A percentile compares a stretch with the other conserved stretches of the same genome.
These are phyloP conservation scores for Coffea eugenioides DNA, from an alignment of 257 asterid genomes.

Conservation along the genomic window DNA sequence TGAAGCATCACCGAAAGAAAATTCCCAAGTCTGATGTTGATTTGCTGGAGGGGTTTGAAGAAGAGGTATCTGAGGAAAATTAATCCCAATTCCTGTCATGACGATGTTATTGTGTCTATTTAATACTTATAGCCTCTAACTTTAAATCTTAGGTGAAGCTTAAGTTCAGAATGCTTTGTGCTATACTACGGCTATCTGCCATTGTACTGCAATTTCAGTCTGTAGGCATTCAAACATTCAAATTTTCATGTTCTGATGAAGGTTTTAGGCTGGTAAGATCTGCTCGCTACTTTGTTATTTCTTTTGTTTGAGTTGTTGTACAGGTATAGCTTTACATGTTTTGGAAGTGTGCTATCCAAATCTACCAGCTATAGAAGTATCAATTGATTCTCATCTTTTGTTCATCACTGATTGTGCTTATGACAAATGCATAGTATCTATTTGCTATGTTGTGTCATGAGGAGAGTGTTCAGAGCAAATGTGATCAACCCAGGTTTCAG, in stretches of 20 bases:
- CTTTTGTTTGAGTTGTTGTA: background rate
- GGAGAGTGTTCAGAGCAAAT: background rate
- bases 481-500: background rate
- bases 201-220: slow-evolving; percentile 43
- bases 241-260: slow-evolving; percentile 40
- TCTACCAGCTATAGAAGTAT: background rate
- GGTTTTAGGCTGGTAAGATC: slow-evolving; percentile 60
- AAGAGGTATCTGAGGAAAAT: slow-evolving; percentile 38
- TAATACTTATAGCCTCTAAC: slow-evolving; percentile 8
- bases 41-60: slow-evolving; percentile 41
- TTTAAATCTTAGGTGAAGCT: slow-evolving; percentile 37
- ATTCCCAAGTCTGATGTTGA: slow-evolving; percentile 41
- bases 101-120: background rate
- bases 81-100: background rate
- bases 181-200: slow-evolving; percentile 58
- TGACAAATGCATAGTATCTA: background rate
- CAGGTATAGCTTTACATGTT: background rate
- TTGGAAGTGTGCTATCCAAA: too few relatives aligned
- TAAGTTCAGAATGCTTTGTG: slow-evolving; percentile 63
- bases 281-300: slow-evolving; percentile 3
- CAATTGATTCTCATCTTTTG: background rate
- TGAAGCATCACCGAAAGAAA: slow-evolving; percentile 70
- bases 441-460: background rate
- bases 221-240: slow-evolving; percentile 29
- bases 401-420: background rate